Base-by-base conservation (phyloP, 2,329 filamentous ascomycete genomes). In the Curvularia spicifera region DNA sequence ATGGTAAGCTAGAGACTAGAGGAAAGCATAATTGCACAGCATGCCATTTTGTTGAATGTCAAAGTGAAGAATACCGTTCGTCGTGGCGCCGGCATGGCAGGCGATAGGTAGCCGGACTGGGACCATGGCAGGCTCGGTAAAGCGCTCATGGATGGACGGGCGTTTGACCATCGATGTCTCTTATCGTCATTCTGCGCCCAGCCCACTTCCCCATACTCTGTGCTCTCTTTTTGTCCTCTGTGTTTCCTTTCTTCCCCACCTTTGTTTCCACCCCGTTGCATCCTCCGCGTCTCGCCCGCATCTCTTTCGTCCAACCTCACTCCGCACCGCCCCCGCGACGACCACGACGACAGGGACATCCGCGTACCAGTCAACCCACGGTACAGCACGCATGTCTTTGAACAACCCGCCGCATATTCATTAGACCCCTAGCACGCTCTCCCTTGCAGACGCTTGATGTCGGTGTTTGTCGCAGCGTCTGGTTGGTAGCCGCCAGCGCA, bases 1-100 rank as follows among this genome's bases (percentile, higher is more conserved):
- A 57, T 52, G 37, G 63, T 44, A 50, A 45, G 60, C 57, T 55
- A 51, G 57, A 53, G 58, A 45, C 18, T 13, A 44, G 44, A 29
- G 24, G 43, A 6, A 31, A 29, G 43, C 10, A 46, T n/a, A 46
- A 44, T 44, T 22, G 12, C 42, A 44, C 20, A 20, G 33, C 33
- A 37, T 37, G 33, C 33, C 42, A 20, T 24, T 26, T 7, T 44
- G 42, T 44, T n/a, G 22, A 26, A 44, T 28, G 42, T 22, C 8
- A 44, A 44, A 44, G 42, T 44, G 42, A 43, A 12, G 44, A 20
- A 31, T 46, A 28, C 44, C 10, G 28, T 33, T 8, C 9, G 15
- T 13, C n/a, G 15, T 15, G 28, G 44, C n/a, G 18, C 18, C n/a
- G n/a, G 44, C 9, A 5, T 20, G 29, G 47, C 47, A 56, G 46